A percentile compares a stretch with the other conserved stretches of the same genome.
These are phyloP conservation scores for Pestalotiopsis sp. DNA, from an alignment of 2,329 filamentous ascomycete genomes.

Conservation along the genomic window DNA sequence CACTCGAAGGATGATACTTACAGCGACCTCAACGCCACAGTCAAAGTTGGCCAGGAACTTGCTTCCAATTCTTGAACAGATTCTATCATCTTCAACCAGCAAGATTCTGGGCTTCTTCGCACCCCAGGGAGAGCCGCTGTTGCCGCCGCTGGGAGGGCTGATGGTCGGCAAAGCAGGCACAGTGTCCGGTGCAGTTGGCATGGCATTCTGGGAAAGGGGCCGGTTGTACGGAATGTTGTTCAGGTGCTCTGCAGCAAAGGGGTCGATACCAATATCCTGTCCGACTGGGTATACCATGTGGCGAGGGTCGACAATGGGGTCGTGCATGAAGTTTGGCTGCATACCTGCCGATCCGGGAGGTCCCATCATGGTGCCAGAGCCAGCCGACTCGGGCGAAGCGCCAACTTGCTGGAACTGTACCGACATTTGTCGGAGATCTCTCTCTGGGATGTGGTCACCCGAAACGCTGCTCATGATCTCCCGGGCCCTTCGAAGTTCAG, in stretches of 20 bases:
- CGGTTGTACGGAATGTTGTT: conserved; percentile 90
- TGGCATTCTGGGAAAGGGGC: conserved; percentile 57
- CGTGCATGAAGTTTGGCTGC: conserved; percentile 48
- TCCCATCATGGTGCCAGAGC: conserved; percentile 58
- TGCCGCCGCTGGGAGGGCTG: conserved; percentile 27
- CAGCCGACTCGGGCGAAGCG: conserved; percentile 56
- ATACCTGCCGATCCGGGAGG: conserved; percentile 47
- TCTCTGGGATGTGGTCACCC: conserved; percentile 55
- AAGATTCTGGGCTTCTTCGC: conserved; percentile 76
- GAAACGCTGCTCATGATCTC: conserved; percentile 58
- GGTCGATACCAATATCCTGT: conserved; percentile 88
- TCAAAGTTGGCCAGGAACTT: conserved; percentile 70
- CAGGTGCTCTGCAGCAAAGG: conserved; percentile 92
- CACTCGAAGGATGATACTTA: conserved; percentile 42
- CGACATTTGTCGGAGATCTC: conserved; percentile 59
- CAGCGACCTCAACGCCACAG: conserved; percentile 69
- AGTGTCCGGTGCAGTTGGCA: conserved; percentile 44
- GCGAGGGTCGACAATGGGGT: conserved; percentile 59
- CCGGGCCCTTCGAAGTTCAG: conserved; percentile 58
- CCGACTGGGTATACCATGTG: conserved; percentile 89
- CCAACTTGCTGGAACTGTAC: conserved; percentile 52
- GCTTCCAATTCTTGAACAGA: conserved; percentile 68
- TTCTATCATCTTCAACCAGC: conserved; percentile 82
- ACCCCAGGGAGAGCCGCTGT: conserved; percentile 56
- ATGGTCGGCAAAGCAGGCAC: conserved; percentile 34